Base-by-base conservation (phyloP, 352 stramenopile genomes). In the Globisporangium rhizosaccharum region DNA sequence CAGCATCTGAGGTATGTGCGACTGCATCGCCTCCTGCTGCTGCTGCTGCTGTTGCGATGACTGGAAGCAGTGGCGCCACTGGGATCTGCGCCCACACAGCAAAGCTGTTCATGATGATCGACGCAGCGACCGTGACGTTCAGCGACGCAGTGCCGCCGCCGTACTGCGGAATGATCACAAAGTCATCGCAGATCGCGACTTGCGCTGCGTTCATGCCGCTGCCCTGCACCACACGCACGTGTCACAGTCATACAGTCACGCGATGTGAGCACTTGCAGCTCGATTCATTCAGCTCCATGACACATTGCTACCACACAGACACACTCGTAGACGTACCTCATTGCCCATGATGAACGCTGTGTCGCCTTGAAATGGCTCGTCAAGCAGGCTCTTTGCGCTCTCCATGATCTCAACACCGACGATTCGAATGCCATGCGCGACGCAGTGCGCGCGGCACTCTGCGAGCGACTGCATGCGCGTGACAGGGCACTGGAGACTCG, bases 341-440 rank as follows among this genome's bases (percentile, higher is more conserved):
- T 99, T 99, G 46, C 94, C 94, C 82, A 98, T 95, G 53, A 98
- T 96, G 56, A 99, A 96, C 1, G 92, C 94, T 25, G 88, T 95
- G 47, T 92, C 79, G 39, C 79, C 80, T 36, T 80, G 77, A 53
- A 95, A 90, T 28, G 91, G 79, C 37, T 56, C 63, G 41, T 94
- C 81, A 6, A 82, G 53, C 14, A 96, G 73, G 58, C 79, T 82
- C 56, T 88, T 73, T 9, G 94, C 90, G 36, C 79, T 62, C 20
- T 79, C 66, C 68, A 97, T 80, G 63, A 99, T 98, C 76, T 99
- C 96, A 2, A 99, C 90, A 23, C 94, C 96, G 45, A 96, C 67
- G 59, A 99, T 87, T 20, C 72, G 76, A 56, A 97, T 97, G 15
- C 56, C 45, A 55, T 68, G 58, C 59, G 78, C 61, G 26, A 67